Base-by-base conservation (phyloP, 257 asterid genomes). In the Forsythia viridissima region DNA sequence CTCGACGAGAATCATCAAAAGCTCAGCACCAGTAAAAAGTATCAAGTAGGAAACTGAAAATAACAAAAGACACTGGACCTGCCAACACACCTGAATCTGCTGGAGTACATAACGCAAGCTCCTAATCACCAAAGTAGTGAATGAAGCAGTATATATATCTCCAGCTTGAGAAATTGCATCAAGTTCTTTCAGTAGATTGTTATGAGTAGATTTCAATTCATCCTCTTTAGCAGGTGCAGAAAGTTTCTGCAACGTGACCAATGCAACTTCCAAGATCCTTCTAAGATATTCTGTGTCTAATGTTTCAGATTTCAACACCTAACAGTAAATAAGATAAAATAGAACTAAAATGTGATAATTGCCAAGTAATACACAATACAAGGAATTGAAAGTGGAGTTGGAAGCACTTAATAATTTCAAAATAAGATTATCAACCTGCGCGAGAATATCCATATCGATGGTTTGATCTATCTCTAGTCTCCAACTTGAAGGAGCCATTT, bases 401-500 rank as follows among this genome's bases (percentile, higher is more conserved):
- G 51, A 65, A 44, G n/a, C 46, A 12, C 46, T 43, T 39, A 51
- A 55, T 20, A 72, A 59, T 57, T 36, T 39, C 10, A 61, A 34
- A 42, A 71, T 57, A 69, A 75, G 63, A 57, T 37, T 44, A 38
- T 46, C 55, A 55, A 80, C 84, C 84, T 80, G 80, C 5, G 77
- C 59, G 42, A 80, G 73, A 39, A 80, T 75, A 46, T 57, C 80
- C 63, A 80, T 55, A 43, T 80, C 84, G 70, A 80, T 16, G 3
- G 37, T 70, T 57, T 75, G 80, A 43, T 69, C 80, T 30, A 80
- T 80, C 65, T 75, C 84, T 69, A 70, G 76, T 59, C 76, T 80
- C 80, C 84, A 80, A 68, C 80, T 75, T 36, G 79, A 70, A 70
- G 80, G 84, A 75, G 84, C 72, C 73, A 80, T 80, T 70, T 80